Evolutionary conservation across 1,139 yeast species (phyloP), one percentile per base, ranked within the genome.

Genomic region (Yamadazyma trypodendri): DNA sequence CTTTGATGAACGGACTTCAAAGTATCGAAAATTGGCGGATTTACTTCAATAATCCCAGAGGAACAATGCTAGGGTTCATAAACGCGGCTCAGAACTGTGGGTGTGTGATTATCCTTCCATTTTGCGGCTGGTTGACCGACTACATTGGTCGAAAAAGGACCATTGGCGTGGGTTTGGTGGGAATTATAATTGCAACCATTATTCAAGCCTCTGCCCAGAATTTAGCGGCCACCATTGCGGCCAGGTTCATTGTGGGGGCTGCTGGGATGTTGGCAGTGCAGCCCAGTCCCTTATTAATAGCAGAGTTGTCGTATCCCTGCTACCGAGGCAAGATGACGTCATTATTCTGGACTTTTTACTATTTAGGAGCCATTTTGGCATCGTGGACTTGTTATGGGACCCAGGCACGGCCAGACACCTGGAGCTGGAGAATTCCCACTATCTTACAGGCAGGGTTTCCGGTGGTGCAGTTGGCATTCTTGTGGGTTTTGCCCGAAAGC

Each of bases 191-290:
- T 6, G 38, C 39, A 6, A 34, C 44, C 9, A 36, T 39, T 11
- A 35, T 34, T 24, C 44, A 41, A 23, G 40, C 44, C 16, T 9
- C 36, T 13, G 44, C 39, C 11, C 43, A 15, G 33, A 41, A 2
- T 49, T 31, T 32, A 38, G 61, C 63, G 27, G 63, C 71, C 59
- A 65, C 77, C 64, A 72, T 71, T 49, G 81, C 79, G 24, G 79
- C 81, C 4, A 64, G 84, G 47, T 73, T 77, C 45, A 49, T 77
- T 29, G 61, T 77, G 21, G 84, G 84, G 39, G 56, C 75, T 27
- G 83, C 82, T 45, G 75, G 78, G 28, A 81, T 83, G 48, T 66
- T 78, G 25, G 83, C 76, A 52, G 79, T 81, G 51, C 81, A 80
- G 33, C 75, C 79, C 45, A 79, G 77, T 34, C 79, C 80, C 44